A percentile compares a stretch with the other conserved stretches of the same genome.
Evolutionary conservation across 2,329 filamentous ascomycete species (phyloP).

Genomic region (Ophiostoma ips): DNA sequence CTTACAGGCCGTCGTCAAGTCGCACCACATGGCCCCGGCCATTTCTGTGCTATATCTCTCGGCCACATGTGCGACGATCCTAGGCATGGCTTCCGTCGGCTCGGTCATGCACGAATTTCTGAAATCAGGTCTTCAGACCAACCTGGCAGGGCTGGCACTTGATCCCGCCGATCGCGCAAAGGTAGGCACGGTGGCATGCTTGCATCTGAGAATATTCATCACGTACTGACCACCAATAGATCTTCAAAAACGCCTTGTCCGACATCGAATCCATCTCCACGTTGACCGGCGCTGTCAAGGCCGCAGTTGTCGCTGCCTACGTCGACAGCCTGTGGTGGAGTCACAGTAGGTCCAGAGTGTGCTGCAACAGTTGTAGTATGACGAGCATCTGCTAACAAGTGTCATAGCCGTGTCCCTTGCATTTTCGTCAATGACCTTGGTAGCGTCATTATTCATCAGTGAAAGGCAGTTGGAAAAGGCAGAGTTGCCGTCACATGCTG

Average conservation of each 20-base stretch:
- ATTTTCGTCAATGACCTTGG: slow-evolving; percentile 9
- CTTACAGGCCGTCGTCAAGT: slow-evolving; percentile 26
- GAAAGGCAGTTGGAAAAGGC: no score
- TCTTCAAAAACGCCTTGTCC: slow-evolving; percentile 9
- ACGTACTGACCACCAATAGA: slow-evolving; percentile 2
- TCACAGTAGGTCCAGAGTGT: slow-evolving; percentile 9
- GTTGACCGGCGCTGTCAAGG: slow-evolving; percentile 8
- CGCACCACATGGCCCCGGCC: slow-evolving; percentile 25
- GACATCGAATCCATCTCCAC: slow-evolving; percentile 12
- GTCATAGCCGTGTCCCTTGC: slow-evolving; percentile 11
- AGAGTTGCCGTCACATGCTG: no score
- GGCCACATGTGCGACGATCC: slow-evolving; percentile 23
- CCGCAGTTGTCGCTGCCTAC: slow-evolving; percentile 11
- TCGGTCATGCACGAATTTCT: slow-evolving; percentile 21
- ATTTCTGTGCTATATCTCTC: slow-evolving; percentile 28
- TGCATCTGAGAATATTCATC: not conserved
- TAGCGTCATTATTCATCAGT: slow-evolving; percentile 7
- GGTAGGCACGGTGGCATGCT: slow-evolving; percentile 10
- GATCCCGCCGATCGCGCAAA: slow-evolving; percentile 12
- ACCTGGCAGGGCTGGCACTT: slow-evolving; percentile 16
- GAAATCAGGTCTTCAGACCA: slow-evolving; percentile 12
- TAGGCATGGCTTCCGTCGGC: slow-evolving; percentile 26
- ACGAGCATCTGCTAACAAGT: not conserved
- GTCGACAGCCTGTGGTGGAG: slow-evolving; percentile 14
- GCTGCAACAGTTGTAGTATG: not conserved